Percentiles rank a stretch among this genome's conserved stretches.
Conservation (phyloP, 768 basidiomycete genomes). For the Hericium erinaceus region DNA sequence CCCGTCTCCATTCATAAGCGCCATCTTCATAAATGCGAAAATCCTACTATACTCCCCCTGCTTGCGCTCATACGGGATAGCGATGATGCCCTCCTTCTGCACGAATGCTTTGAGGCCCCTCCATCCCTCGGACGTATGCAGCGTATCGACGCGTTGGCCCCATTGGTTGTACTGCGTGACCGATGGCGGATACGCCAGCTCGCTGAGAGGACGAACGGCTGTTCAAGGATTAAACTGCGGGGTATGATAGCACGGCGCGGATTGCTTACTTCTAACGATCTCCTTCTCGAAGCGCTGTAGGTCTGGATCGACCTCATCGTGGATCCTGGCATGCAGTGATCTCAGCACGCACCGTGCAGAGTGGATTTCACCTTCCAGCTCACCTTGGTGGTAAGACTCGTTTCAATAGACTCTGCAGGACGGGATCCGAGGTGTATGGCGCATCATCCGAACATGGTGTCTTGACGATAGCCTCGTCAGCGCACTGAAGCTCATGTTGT, state of each 20-base stretch:
- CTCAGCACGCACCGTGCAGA: background rate
- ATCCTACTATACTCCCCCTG: conserved; percentile 51
- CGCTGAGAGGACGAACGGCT: conserved; percentile 46
- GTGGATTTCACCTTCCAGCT: conserved; percentile 2
- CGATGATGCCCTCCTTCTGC: conserved; percentile 57
- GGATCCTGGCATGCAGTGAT: conserved; percentile 24
- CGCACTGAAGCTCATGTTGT: background rate
- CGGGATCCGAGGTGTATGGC: conserved; percentile 52
- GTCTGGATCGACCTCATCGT: conserved; percentile 47
- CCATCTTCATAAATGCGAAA: conserved; percentile 56
- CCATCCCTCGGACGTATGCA: conserved; percentile 72
- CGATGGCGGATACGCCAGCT: conserved; percentile 36
- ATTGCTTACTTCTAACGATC: conserved; percentile 37
- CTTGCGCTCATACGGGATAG: conserved; percentile 58
- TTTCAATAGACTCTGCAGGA: conserved; percentile 50
- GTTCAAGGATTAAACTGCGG: background rate
- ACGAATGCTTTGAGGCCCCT: conserved; percentile 50
- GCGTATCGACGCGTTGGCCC: conserved; percentile 54
- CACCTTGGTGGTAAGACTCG: conserved; percentile 43
- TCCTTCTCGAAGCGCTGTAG: conserved; percentile 50
- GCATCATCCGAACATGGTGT: conserved; percentile 46
- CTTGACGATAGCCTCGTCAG: conserved; percentile 22
- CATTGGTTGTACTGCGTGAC: conserved; percentile 69
- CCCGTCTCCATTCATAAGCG: conserved; percentile 53
- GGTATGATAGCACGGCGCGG: background rate